Percentiles rank a stretch among this genome's conserved stretches.
Evolutionary conservation across 2,329 filamentous ascomycete species (phyloP).

Genomic region (Cadophora sp.): DNA sequence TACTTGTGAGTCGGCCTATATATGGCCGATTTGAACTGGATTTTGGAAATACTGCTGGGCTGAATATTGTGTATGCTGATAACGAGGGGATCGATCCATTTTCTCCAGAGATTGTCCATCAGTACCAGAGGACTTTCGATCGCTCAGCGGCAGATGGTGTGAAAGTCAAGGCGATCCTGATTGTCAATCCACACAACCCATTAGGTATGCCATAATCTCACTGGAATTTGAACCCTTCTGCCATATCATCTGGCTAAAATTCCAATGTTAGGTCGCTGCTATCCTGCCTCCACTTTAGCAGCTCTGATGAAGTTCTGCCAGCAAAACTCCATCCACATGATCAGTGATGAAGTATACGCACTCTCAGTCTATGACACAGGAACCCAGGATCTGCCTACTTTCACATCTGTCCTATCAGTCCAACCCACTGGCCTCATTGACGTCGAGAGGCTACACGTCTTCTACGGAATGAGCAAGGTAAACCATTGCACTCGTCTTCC

Average conservation of each 20-base stretch:
- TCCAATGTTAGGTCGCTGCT: slow-evolving; percentile 30
- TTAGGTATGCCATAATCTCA: slow-evolving; percentile 51
- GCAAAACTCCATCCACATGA: slow-evolving; percentile 52
- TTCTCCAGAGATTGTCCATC: slow-evolving; percentile 40
- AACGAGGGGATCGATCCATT: slow-evolving; percentile 50
- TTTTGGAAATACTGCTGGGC: slow-evolving; percentile 51
- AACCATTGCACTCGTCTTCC: background rate
- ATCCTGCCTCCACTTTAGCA: slow-evolving; percentile 38
- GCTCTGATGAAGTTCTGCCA: slow-evolving; percentile 50
- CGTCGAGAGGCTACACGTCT: slow-evolving; percentile 51
- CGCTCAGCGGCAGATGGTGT: slow-evolving; percentile 45
- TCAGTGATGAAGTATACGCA: slow-evolving; percentile 59
- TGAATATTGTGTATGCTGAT: slow-evolving; percentile 48
- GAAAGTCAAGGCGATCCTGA: slow-evolving; percentile 49
- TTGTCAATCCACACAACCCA: slow-evolving; percentile 48
- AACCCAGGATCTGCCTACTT: slow-evolving; percentile 39
- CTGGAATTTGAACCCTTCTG: too few species aligned
- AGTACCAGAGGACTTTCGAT: slow-evolving; percentile 49
- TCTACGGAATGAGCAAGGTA: slow-evolving; percentile 42
- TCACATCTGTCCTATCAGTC: slow-evolving; percentile 58
- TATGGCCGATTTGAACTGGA: slow-evolving; percentile 58
- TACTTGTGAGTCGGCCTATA: slow-evolving; percentile 53
- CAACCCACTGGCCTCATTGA: slow-evolving; percentile 53
- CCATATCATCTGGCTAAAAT: background rate
- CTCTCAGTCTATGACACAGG: slow-evolving; percentile 51